Evolutionary conservation across 108 stramenopile genomes (phyloP).

Genomic region (Conticribra weissflogii): DNA sequence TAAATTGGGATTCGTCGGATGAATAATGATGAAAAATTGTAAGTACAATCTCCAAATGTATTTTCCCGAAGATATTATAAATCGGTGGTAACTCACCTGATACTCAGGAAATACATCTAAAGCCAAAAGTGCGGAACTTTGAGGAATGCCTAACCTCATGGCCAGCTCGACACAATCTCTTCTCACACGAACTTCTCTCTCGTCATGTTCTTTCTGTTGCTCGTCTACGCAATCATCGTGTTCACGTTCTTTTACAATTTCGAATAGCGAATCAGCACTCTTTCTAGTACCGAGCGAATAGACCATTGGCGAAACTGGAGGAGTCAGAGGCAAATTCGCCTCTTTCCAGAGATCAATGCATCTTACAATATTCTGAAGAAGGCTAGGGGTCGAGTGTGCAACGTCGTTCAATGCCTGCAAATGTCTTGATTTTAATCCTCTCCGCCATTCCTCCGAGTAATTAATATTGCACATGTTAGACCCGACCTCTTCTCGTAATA

Average conservation of each 20-base stretch:
- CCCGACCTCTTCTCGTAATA: conserved; percentile 16
- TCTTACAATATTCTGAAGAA: conserved; percentile 51
- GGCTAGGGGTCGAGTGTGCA: conserved; percentile 43
- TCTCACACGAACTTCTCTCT: conserved; percentile 22
- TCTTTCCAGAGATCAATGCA: conserved; percentile 73
- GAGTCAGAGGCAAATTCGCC: conserved; percentile 43
- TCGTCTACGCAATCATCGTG: neutral
- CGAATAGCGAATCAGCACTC: neutral
- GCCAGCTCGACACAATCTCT: conserved; percentile 54
- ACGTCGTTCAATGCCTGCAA: conserved; percentile 50
- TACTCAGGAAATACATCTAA: conserved; percentile 49
- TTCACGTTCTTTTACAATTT: neutral
- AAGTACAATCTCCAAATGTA: neutral
- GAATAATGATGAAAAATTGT: neutral
- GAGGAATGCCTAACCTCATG: conserved; percentile 53
- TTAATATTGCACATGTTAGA: neutral
- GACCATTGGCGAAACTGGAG: conserved; percentile 12
- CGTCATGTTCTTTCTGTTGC: neutral
- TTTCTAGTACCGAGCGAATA: neutral
- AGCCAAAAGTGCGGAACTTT: conserved; percentile 55
- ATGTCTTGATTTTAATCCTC: conserved; percentile 29
- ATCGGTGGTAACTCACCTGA: conserved; percentile 35
- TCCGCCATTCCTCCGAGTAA: conserved; percentile 1
- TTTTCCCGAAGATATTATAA: neutral
- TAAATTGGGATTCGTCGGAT: neutral